Percentiles rank a stretch among this genome's conserved stretches.
Evolutionary conservation across 2,329 filamentous ascomycete species (phyloP).

Genomic region (Trichoderma aggressivum): DNA sequence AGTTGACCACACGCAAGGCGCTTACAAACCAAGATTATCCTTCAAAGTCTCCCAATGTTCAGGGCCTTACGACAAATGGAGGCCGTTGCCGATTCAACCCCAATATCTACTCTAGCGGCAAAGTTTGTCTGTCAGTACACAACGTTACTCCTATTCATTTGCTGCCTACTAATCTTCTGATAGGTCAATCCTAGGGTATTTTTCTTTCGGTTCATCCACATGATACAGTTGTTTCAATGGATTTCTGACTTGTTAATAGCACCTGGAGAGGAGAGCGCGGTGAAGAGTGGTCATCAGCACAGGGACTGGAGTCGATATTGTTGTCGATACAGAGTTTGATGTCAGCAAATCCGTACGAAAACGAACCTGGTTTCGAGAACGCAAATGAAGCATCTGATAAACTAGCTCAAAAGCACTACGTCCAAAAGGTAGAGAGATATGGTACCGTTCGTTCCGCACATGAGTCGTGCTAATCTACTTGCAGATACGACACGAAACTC

Average conservation of each 20-base stretch:
- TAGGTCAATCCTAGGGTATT: slow-evolving; percentile 81
- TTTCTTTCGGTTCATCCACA: not conserved
- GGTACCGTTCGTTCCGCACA: not conserved
- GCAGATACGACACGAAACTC: slow-evolving; percentile 84
- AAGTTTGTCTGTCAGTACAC: slow-evolving; percentile 78
- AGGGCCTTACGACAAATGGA: slow-evolving; percentile 79
- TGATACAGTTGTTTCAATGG: not conserved
- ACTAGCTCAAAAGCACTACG: slow-evolving; percentile 70
- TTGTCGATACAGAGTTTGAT: slow-evolving; percentile 96
- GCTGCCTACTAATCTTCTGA: slow-evolving; percentile 1
- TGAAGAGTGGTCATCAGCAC: slow-evolving; percentile 95
- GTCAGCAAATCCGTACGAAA: slow-evolving; percentile 90
- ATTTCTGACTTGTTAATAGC: slow-evolving; percentile 43
- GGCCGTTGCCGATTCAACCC: slow-evolving; percentile 90
- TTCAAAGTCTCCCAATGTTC: slow-evolving; percentile 58
- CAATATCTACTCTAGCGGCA: slow-evolving; percentile 89
- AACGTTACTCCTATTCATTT: not conserved
- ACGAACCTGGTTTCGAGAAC: slow-evolving; percentile 90
- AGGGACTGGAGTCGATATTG: slow-evolving; percentile 89
- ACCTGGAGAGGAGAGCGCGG: slow-evolving; percentile 90
- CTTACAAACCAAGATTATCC: slow-evolving; percentile 67
- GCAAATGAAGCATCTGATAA: slow-evolving; percentile 66
- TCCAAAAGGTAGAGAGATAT: slow-evolving; percentile 60
- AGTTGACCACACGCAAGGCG: not conserved
- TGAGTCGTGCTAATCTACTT: slow-evolving; percentile 17